Evolutionary conservation across 352 stramenopile species (phyloP), one percentile per base, ranked within the genome.

Genomic region (Globisporangium paroecandrum): DNA sequence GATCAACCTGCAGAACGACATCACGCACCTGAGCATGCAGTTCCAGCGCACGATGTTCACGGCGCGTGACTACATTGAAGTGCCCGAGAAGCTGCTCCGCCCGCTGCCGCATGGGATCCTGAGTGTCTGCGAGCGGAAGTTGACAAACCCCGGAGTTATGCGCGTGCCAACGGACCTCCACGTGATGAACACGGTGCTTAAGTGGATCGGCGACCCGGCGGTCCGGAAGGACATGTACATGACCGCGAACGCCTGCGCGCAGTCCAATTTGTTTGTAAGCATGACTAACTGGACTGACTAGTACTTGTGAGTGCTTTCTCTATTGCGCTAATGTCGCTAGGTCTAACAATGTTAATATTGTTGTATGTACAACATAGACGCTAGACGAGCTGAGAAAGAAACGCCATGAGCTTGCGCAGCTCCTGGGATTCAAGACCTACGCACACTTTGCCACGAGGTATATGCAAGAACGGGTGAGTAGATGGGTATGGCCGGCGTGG

Each of bases 111-210:
- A 93, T 59, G 77, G 77, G 10, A 77, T 93, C 49, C 69, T 78
- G 59, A 79, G 75, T 3, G 68, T 77, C 9, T 92, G 86, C 27
- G 83, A 93, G 56, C 81, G 78, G 36, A 93, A 91, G 46, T 75
- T 89, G 64, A 81, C 84, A 61, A 85, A 86, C 64, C 81, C 73
- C 12, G 81, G 76, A 24, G 77, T 87, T 2, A 34, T 90, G 65
- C 79, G 81, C 51, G 81, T 97, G 24, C 88, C 89, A 0, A 94
- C 87, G 4, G 89, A 98, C 66, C 71, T 82, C 36, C 89, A 96
- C 63, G 86, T 99, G 38, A 85, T 93, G 72, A 95, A 97, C 70
- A 96, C 90, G 8, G 82, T 99, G 54, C 75, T 97, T n/a, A 94
- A 95, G 53, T 98, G 95, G 85, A 85, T 96, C 18, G 73, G 80